Conservation (phyloP, 2,329 filamentous ascomycete genomes). For the Fonsecaea nubica region DNA sequence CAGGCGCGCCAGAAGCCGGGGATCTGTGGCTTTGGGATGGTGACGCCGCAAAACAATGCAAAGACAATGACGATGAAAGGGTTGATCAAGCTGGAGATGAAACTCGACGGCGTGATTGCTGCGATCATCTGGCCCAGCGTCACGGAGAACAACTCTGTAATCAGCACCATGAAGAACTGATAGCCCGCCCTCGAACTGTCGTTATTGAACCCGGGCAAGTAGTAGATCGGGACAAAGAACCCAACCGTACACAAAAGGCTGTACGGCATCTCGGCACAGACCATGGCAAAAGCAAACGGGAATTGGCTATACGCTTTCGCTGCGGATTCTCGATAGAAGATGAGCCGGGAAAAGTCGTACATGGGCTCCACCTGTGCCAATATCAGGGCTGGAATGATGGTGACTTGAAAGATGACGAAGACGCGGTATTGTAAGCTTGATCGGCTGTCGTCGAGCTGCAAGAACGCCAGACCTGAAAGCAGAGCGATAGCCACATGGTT, state of each 20-base stretch:
- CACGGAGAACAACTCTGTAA: slow-evolving; percentile 84
- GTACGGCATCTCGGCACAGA: slow-evolving; percentile 86
- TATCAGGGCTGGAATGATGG: slow-evolving; percentile 81
- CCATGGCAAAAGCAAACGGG: slow-evolving; percentile 77
- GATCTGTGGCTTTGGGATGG: slow-evolving; percentile 78
- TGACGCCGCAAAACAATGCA: slow-evolving; percentile 85
- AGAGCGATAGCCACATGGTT: slow-evolving; percentile 81
- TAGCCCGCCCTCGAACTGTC: slow-evolving; percentile 74
- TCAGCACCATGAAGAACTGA: slow-evolving; percentile 82
- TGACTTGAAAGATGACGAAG: slow-evolving; percentile 87
- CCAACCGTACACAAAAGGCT: slow-evolving; percentile 76
- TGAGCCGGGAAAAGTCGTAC: slow-evolving; percentile 77
- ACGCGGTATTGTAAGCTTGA: slow-evolving; percentile 81
- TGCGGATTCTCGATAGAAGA: slow-evolving; percentile 85
- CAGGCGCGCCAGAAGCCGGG: slow-evolving; percentile 78
- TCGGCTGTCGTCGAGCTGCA: slow-evolving; percentile 77
- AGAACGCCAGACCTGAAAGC: slow-evolving; percentile 78
- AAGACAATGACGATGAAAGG: slow-evolving; percentile 85
- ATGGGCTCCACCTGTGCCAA: slow-evolving; percentile 84
- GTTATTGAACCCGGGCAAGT: slow-evolving; percentile 75
- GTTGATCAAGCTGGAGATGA: slow-evolving; percentile 79
- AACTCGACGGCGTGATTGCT: slow-evolving; percentile 76
- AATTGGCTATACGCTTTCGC: slow-evolving; percentile 85
- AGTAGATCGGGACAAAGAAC: slow-evolving; percentile 86
- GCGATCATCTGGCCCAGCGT: slow-evolving; percentile 79